These are phyloP conservation scores for Aspergillus costaricaensis DNA, from an alignment of 2,329 filamentous ascomycete genomes.

Conservation along the genomic window DNA sequence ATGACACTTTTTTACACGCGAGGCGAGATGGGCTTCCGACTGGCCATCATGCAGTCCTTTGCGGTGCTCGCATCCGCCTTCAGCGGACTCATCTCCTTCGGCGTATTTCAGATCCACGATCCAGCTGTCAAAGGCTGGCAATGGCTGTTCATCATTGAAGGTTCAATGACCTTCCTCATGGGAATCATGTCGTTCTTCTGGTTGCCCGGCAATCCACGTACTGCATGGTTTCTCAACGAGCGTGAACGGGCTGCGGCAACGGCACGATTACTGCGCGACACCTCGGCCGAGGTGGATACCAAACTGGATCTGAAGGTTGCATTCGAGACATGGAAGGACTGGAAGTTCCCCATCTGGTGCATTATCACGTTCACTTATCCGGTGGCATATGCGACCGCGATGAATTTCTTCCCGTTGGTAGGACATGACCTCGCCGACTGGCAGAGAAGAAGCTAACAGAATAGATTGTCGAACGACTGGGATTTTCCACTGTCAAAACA, in stretches of 20 bases:
- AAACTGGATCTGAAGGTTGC: conserved; percentile 44
- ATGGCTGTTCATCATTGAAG: conserved; percentile 50
- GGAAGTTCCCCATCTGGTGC: conserved; percentile 49
- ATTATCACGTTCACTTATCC: conserved; percentile 53
- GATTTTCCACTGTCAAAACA: conserved; percentile 48
- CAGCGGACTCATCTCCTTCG: conserved; percentile 44
- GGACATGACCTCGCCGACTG: no score
- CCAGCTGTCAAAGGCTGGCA: conserved; percentile 50
- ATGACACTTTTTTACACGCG: conserved; percentile 51
- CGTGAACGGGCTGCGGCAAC: conserved; percentile 44
- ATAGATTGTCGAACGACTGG: conserved; percentile 48
- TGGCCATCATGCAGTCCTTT: conserved; percentile 49
- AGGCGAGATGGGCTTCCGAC: conserved; percentile 46
- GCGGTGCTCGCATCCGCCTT: conserved; percentile 46
- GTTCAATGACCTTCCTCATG: conserved; percentile 36
- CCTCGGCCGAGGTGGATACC: conserved; percentile 41
- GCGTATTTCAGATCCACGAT: conserved; percentile 53
- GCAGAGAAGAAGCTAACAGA: not conserved
- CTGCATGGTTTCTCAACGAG: conserved; percentile 43
- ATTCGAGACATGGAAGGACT: conserved; percentile 47
- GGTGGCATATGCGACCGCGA: conserved; percentile 49
- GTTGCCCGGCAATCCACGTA: conserved; percentile 35
- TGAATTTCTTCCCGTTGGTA: conserved; percentile 52
- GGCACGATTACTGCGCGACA: conserved; percentile 50
- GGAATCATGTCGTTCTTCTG: conserved; percentile 35